These are phyloP conservation scores for Fragaria nilgerrensis DNA, from an alignment of 306 rosid genomes.

Conservation along the genomic window DNA sequence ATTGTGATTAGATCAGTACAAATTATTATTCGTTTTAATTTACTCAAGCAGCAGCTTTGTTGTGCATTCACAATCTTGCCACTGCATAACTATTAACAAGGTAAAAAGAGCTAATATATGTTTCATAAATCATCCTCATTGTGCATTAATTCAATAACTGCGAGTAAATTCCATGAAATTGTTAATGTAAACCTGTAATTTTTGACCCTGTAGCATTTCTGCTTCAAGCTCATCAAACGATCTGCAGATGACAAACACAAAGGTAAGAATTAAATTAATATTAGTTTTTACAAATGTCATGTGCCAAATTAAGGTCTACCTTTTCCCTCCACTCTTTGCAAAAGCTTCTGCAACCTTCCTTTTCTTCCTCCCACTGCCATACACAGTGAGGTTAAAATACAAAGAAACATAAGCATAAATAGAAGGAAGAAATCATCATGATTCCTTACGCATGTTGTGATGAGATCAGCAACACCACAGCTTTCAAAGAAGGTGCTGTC, in stretches of 20 bases:
- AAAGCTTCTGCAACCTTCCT: conserved; percentile 92
- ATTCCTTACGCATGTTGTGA: conserved; percentile 88
- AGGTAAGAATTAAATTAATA: background rate
- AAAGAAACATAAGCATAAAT: conserved; percentile 12
- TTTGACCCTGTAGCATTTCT: conserved; percentile 84
- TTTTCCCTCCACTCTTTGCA: conserved; percentile 69
- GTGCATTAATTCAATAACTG: background rate
- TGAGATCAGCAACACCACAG: conserved; percentile 95
- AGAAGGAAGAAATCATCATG: conserved; percentile 10
- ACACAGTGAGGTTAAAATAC: conserved; percentile 18
- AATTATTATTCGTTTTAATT: background rate
- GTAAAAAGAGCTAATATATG: background rate
- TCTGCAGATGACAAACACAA: conserved; percentile 36
- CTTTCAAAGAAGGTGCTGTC: conserved; percentile 86
- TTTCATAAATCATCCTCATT: background rate
- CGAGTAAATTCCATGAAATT: conserved; percentile 18
- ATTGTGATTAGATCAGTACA: background rate
- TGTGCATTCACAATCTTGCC: background rate
- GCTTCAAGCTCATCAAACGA: conserved; percentile 90
- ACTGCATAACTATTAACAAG: background rate
- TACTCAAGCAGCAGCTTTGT: background rate
- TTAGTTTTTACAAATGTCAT: background rate
- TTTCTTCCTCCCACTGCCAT: conserved; percentile 95
- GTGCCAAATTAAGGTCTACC: conserved; percentile 41
- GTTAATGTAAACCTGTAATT: conserved; percentile 64